Conservation (phyloP, 306 rosid genomes). For the Dicorynia guianensis region DNA sequence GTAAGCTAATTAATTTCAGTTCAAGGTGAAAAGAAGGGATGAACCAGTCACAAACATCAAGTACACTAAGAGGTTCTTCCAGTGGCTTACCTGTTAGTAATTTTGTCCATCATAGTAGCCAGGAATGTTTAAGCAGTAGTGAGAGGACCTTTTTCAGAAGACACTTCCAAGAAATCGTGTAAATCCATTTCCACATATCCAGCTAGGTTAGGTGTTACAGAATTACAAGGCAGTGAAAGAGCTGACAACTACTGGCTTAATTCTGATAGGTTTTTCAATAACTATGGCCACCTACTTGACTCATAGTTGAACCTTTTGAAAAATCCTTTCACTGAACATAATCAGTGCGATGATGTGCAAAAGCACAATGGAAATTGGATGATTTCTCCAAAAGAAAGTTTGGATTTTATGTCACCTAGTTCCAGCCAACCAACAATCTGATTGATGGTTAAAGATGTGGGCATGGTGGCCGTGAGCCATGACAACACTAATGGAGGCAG, state of each 20-base stretch:
- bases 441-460: slow-evolving; percentile 99
- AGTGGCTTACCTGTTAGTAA: slow-evolving; percentile 52
- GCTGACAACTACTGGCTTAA: slow-evolving; percentile 54
- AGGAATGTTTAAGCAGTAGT: slow-evolving; percentile 50
- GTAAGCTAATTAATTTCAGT: too few relatives aligned
- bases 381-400: slow-evolving; percentile 56
- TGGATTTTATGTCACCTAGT: slow-evolving; percentile 47
- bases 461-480: too few relatives aligned
- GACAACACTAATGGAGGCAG: slow-evolving; percentile 82
- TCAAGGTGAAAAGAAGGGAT: slow-evolving; percentile 51
- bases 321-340: slow-evolving; percentile 50
- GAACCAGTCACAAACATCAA: slow-evolving; percentile 56
- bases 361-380: too few relatives aligned
- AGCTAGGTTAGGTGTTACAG: slow-evolving; percentile 63
- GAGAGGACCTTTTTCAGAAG: slow-evolving; percentile 56
- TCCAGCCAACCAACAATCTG: slow-evolving; percentile 88
- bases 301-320: slow-evolving; percentile 53
- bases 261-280: slow-evolving; percentile 55
- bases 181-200: slow-evolving; percentile 66
- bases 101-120: slow-evolving; percentile 45
- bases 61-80: slow-evolving; percentile 48
- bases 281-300: slow-evolving; percentile 46
- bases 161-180: slow-evolving; percentile 53
- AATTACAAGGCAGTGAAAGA: slow-evolving; percentile 54
- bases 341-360: slow-evolving; percentile 51